Percentiles rank a stretch among this genome's conserved stretches.
phyloP scores from a whole-genome alignment of 129 eudicot genomes.

The Artemisia tridentata region DNA sequence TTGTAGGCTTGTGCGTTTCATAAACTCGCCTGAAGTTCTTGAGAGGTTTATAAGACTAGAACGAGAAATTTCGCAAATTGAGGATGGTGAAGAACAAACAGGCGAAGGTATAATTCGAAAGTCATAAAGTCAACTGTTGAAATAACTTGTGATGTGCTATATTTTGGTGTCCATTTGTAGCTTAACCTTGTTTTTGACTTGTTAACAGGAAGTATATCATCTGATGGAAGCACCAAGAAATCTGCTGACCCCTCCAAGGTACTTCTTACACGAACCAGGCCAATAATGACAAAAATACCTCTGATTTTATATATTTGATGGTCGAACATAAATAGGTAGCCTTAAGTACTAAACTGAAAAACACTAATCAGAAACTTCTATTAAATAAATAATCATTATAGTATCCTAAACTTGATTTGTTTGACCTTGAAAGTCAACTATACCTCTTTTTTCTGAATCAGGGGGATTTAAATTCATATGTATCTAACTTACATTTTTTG shows the following conservation, averaged over 20 bases:
- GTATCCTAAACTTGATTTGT: constrained; percentile 18
- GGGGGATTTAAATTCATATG: neutral
- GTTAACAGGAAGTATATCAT: constrained; percentile 46
- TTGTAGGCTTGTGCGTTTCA: constrained; percentile 89
- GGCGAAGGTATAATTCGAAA: constrained; percentile 62
- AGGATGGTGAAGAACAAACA: constrained; percentile 46
- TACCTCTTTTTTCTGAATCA: constrained; percentile 2
- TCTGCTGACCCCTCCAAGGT: constrained; percentile 66
- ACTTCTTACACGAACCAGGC: constrained; percentile 1
- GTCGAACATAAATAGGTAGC: neutral
- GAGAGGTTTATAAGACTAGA: constrained; percentile 85
- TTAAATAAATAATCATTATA: neutral
- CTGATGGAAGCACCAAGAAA: constrained; percentile 56
- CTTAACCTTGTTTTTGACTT: constrained; percentile 11
- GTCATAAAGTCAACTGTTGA: constrained; percentile 20
- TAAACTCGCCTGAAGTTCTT: constrained; percentile 95
- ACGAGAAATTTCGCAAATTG: constrained; percentile 80
- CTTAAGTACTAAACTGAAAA: neutral
- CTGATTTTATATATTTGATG: too few species aligned
- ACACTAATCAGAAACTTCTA: too few species aligned
- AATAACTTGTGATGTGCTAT: constrained; percentile 8
- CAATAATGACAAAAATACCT: too few species aligned
- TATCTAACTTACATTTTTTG: constrained; percentile 16
- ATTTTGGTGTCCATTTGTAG: constrained; percentile 19
- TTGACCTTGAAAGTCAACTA: constrained; percentile 26